These are phyloP conservation scores for Exophiala sideris DNA, from an alignment of 2,329 filamentous ascomycete genomes.

Conservation along the genomic window DNA sequence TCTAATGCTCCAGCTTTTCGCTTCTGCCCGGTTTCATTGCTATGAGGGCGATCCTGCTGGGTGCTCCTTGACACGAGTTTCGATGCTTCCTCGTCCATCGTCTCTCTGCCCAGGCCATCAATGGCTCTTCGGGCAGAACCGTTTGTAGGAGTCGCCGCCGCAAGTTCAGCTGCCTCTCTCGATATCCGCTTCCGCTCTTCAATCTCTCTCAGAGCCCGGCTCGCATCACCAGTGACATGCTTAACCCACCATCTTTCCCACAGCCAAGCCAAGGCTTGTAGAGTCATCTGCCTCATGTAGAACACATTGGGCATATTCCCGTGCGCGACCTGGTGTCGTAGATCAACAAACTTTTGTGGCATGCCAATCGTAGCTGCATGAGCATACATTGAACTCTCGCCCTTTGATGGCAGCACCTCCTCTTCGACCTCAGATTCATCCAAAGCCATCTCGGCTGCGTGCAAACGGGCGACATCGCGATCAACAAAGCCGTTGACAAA, in stretches of 20 bases:
- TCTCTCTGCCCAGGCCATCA: too few species aligned
- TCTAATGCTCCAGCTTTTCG: too few species aligned
- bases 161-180: conserved; percentile 8
- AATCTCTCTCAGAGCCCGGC: conserved; percentile 15
- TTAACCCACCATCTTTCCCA: conserved; percentile 52
- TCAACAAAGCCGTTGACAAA: conserved; percentile 31
- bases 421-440: conserved; percentile 8
- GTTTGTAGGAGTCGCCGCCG: background rate
- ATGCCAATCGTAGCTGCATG: conserved; percentile 26
- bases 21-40: too few species aligned
- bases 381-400: conserved; percentile 29
- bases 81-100: too few species aligned
- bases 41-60: too few species aligned
- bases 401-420: conserved; percentile 5
- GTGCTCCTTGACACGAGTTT: too few species aligned
- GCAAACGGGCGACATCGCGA: conserved; percentile 25
- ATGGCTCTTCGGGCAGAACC: background rate
- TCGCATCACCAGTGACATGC: conserved; percentile 22
- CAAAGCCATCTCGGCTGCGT: conserved; percentile 18
- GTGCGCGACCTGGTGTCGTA: conserved; percentile 78
- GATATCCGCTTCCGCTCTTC: conserved; percentile 14
- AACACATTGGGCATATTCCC: conserved; percentile 70
- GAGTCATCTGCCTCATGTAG: conserved; percentile 62
- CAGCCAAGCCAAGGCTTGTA: conserved; percentile 69
- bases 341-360: conserved; percentile 67